Evolutionary conservation across 163 green algal species (phyloP).

Genomic region (Scenedesmus sp.): DNA sequence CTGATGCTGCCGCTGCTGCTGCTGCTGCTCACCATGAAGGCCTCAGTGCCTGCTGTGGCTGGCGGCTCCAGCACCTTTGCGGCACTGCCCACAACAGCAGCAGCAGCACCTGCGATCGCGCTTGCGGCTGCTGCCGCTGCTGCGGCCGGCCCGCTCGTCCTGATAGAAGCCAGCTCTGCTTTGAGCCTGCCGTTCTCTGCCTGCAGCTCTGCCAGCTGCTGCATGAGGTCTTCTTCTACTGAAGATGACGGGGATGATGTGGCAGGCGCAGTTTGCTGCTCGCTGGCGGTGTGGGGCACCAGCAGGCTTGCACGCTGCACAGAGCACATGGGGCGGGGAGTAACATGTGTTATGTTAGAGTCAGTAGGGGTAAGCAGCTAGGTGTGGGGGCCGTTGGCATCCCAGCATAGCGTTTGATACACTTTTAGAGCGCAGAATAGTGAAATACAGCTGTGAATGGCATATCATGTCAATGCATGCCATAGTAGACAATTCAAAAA

Average conservation of each 20-base stretch:
- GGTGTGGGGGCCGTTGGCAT: not conserved
- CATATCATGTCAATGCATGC: not conserved
- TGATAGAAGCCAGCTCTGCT: constrained; percentile 32
- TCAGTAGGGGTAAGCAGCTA: not conserved
- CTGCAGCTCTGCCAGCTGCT: constrained; percentile 52
- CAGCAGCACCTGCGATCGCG: not conserved
- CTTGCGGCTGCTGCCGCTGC: not conserved
- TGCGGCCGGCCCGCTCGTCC: not conserved
- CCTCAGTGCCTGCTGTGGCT: constrained; percentile 27
- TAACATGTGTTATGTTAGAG: not conserved
- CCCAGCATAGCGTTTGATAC: not conserved
- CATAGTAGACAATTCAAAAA: not conserved
- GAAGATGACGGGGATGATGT: not conserved
- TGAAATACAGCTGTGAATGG: not conserved
- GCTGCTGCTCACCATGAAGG: constrained; percentile 23
- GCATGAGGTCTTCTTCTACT: constrained; percentile 17
- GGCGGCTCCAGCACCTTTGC: constrained; percentile 1
- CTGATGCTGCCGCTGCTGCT: not conserved
- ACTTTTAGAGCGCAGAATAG: not conserved
- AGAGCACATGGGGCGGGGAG: not conserved
- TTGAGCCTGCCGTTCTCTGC: constrained; percentile 57
- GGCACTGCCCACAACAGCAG: not conserved
- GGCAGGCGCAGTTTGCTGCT: constrained; percentile 16
- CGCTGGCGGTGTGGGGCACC: not conserved
- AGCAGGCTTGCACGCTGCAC: not conserved